A percentile compares a stretch with the other conserved stretches of the same genome.
Evolutionary conservation across 2,329 filamentous ascomycete species (phyloP).

Genomic region (Fusarium begoniae): DNA sequence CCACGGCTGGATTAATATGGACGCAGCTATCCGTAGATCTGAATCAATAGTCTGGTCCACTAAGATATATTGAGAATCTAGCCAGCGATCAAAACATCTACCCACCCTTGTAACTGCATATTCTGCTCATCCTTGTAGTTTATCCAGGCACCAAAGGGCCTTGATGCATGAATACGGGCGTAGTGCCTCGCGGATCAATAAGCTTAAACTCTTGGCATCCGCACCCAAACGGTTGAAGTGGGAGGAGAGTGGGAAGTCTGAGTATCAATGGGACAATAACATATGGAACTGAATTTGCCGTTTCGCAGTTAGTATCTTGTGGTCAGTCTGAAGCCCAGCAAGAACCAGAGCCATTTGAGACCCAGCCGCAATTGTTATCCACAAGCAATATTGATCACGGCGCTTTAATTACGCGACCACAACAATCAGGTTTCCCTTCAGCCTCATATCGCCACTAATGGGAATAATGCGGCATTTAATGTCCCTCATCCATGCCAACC

Average conservation of each 20-base stretch:
- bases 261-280: neutral
- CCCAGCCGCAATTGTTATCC: accelerated
- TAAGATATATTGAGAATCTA: neutral
- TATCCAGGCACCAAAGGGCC: neutral
- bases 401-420: neutral
- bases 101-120: neutral
- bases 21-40: neutral
- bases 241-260: neutral
- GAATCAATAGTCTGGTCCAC: neutral
- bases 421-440: neutral
- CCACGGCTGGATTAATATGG: neutral
- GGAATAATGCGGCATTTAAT: neutral
- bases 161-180: neutral
- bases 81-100: neutral
- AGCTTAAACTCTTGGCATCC: neutral
- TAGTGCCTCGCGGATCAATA: neutral
- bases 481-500: neutral
- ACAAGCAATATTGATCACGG: accelerated
- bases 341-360: too few species aligned
- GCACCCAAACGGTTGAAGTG: neutral
- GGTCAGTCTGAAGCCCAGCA: neutral
- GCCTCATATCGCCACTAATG: neutral
- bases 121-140: too few species aligned
- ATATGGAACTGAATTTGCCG: neutral
- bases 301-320: neutral